Evolutionary conservation across 805 yeast genomes (phyloP).

Genomic region (Hyphopichia homilentoma): DNA sequence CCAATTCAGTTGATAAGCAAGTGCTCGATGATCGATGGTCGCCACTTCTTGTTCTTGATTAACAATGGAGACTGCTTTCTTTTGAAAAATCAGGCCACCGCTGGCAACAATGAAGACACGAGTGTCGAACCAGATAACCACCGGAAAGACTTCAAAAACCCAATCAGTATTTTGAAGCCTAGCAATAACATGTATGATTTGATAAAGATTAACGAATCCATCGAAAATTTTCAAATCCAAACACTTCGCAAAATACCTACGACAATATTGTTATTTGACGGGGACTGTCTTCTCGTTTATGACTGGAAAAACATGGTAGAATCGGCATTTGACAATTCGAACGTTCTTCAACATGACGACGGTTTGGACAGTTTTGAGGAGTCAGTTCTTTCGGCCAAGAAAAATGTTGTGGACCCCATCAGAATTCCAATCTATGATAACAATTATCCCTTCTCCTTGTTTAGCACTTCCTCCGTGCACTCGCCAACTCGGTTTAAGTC

Average conservation of each 20-base stretch:
- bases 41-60: conserved; percentile 33
- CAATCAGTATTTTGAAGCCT: conserved; percentile 4
- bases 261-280: conserved; percentile 32
- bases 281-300: conserved; percentile 31
- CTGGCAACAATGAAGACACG: not conserved
- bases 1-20: conserved; percentile 18
- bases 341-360: conserved; percentile 11
- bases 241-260: conserved; percentile 8
- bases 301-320: conserved; percentile 22
- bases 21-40: conserved; percentile 21
- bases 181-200: conserved; percentile 32
- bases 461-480: conserved; percentile 6
- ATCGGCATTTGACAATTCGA: conserved; percentile 15
- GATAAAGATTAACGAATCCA: conserved; percentile 22
- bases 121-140: not conserved
- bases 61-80: conserved; percentile 37
- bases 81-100: conserved; percentile 26
- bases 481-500: too few relatives aligned
- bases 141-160: too few relatives aligned
- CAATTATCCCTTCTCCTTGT: conserved; percentile 22
- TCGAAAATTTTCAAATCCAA: conserved; percentile 31
- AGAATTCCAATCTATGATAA: conserved; percentile 18
- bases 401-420: conserved; percentile 21
- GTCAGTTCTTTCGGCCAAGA: not conserved
- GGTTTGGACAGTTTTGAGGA: conserved; percentile 12